Conservation (phyloP, 2,329 filamentous ascomycete genomes). For the Paramyrothecium roridum region DNA sequence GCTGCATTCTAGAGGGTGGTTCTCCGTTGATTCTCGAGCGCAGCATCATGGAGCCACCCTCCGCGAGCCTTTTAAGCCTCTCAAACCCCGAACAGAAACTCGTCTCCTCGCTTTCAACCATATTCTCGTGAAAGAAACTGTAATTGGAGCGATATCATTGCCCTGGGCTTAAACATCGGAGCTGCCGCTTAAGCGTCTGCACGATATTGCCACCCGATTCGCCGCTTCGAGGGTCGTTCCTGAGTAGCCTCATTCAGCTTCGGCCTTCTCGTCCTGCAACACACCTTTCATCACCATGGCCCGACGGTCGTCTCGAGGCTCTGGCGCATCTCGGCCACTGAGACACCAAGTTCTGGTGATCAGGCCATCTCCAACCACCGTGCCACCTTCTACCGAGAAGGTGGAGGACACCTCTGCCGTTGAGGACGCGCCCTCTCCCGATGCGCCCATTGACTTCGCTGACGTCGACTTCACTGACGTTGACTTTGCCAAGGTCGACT, state of each 20-base stretch:
- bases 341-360: slow-evolving; percentile 13
- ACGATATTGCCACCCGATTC: not conserved
- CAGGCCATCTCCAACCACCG: slow-evolving; percentile 8
- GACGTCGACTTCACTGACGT: too few species aligned
- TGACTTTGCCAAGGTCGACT: too few species aligned
- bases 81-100: slow-evolving; percentile 11
- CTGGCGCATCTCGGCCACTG: slow-evolving; percentile 4
- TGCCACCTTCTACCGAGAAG: not conserved
- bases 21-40: slow-evolving; percentile 30
- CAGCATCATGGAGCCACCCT: slow-evolving; percentile 57
- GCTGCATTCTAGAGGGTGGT: slow-evolving; percentile 55
- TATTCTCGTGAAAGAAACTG: not conserved
- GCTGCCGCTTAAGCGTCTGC: not conserved
- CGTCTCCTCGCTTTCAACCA: too few species aligned
- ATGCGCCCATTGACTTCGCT: slow-evolving; percentile 24
- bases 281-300: slow-evolving; percentile 10
- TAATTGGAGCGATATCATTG: not conserved
- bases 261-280: not conserved
- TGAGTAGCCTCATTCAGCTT: not conserved
- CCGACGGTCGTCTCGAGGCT: slow-evolving; percentile 16
- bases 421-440: slow-evolving; percentile 26
- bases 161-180: not conserved
- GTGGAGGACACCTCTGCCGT: slow-evolving; percentile 27
- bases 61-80: slow-evolving; percentile 34
- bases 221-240: not conserved